Evolutionary conservation across 768 basidiomycete species (phyloP).

Genomic region (Xerocomellus chrysenteron): DNA sequence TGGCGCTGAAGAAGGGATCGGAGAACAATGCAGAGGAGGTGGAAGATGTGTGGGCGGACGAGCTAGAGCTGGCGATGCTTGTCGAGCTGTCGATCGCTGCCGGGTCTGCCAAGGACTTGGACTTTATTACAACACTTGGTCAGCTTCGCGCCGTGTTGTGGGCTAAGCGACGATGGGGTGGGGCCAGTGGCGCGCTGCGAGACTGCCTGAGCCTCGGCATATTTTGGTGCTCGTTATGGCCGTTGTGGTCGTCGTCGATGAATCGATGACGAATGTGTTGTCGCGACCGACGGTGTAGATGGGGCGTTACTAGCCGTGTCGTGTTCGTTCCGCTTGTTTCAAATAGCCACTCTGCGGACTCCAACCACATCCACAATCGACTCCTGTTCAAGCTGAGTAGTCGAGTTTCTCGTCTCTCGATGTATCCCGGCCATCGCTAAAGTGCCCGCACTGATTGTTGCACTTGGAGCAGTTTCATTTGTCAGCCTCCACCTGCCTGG

Average conservation of each 20-base stretch:
- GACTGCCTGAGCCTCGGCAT: constrained; percentile 40
- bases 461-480: no score
- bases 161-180: constrained; percentile 38
- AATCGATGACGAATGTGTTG: constrained; percentile 10
- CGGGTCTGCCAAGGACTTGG: constrained; percentile 49
- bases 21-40: constrained; percentile 45
- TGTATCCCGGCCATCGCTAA: no score
- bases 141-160: constrained; percentile 51
- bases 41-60: constrained; percentile 32
- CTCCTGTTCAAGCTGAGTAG: no score
- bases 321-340: constrained; percentile 23
- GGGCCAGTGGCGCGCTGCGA: constrained; percentile 41
- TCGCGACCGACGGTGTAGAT: constrained; percentile 20
- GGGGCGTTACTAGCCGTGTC: constrained; percentile 6
- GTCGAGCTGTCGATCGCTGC: constrained; percentile 33
- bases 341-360: constrained; percentile 13
- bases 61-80: constrained; percentile 43
- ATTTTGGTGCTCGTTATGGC: constrained; percentile 27
- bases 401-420: no score
- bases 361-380: neutral
- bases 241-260: neutral
- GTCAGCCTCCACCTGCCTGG: no score
- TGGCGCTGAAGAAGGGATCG: constrained; percentile 37
- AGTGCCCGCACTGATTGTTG: no score
- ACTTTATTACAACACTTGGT: constrained; percentile 62